phyloP scores from a whole-genome alignment of 208 protist species.

The Wallacemonas sp. region DNA sequence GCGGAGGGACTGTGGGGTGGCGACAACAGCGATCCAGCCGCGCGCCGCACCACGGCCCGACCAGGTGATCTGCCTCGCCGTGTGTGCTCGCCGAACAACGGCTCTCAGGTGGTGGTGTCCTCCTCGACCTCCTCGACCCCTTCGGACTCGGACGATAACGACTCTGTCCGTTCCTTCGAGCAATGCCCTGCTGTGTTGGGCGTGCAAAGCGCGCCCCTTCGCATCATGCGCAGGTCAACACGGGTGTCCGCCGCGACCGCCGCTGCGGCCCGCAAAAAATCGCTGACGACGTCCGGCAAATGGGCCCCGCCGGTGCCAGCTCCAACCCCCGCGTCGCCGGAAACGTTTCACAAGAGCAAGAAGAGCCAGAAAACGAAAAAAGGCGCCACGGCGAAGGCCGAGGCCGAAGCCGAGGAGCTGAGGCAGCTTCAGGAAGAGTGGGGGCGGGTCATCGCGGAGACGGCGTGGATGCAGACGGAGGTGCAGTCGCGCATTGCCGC shows the following conservation, averaged over 20 bases:
- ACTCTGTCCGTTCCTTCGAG: slow-evolving; percentile 15
- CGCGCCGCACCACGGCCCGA: slow-evolving; percentile 2
- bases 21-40: background rate
- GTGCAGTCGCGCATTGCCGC: background rate
- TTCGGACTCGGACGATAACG: background rate
- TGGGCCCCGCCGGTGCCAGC: background rate
- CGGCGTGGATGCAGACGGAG: slow-evolving; percentile 7
- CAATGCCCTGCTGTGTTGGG: background rate
- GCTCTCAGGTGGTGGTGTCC: background rate
- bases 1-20: background rate
- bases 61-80: background rate
- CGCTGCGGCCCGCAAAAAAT: background rate
- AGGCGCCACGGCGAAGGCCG: background rate
- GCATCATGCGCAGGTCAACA: background rate
- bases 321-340: too few species aligned
- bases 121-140: background rate
- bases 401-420: background rate
- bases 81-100: background rate
- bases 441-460: background rate
- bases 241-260: background rate
- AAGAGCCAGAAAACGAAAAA: background rate
- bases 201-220: background rate
- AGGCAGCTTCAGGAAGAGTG: background rate
- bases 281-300: background rate
- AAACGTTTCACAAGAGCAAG: too few species aligned